These are phyloP conservation scores for Colletotrichum incanum DNA, from an alignment of 2,329 filamentous ascomycete species.

Conservation along the genomic window DNA sequence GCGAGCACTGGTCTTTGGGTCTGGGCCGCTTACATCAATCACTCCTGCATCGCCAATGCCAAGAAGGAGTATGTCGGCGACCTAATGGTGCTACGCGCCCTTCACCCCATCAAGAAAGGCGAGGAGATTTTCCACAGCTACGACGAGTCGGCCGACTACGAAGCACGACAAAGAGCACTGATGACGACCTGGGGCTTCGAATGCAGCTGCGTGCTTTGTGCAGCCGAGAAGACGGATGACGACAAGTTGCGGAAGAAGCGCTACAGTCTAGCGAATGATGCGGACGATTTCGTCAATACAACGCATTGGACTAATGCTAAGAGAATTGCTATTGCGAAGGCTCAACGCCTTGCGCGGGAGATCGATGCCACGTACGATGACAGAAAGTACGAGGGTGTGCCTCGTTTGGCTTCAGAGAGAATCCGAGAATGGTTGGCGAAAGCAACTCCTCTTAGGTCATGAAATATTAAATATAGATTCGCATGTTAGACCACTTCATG, in stretches of 20 bases:
- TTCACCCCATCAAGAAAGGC: constrained; percentile 49
- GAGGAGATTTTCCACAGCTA: constrained; percentile 55
- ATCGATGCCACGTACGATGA: constrained; percentile 50
- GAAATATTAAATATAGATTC: background rate
- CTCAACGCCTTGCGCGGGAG: constrained; percentile 45
- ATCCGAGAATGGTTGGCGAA: constrained; percentile 51
- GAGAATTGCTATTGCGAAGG: constrained; percentile 45
- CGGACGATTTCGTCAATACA: constrained; percentile 43
- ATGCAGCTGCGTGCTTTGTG: constrained; percentile 55
- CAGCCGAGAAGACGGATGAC: constrained; percentile 48
- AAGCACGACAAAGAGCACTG: constrained; percentile 45
- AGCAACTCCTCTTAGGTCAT: constrained; percentile 3
- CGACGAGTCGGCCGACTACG: constrained; percentile 49
- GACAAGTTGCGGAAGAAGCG: constrained; percentile 44
- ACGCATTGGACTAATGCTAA: constrained; percentile 38
- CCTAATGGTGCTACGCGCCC: constrained; percentile 56
- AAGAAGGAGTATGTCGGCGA: constrained; percentile 58
- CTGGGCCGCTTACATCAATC: constrained; percentile 59
- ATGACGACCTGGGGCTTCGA: constrained; percentile 56
- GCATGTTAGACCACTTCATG: background rate
- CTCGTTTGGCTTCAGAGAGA: constrained; percentile 43
- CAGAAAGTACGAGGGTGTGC: constrained; percentile 47
- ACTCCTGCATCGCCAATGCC: constrained; percentile 57
- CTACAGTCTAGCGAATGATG: constrained; percentile 44
- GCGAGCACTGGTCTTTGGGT: constrained; percentile 58